Evolutionary conservation across 2,329 filamentous ascomycete species (phyloP), one percentile per base, ranked within the genome.

Genomic region (Epichloe baconii): DNA sequence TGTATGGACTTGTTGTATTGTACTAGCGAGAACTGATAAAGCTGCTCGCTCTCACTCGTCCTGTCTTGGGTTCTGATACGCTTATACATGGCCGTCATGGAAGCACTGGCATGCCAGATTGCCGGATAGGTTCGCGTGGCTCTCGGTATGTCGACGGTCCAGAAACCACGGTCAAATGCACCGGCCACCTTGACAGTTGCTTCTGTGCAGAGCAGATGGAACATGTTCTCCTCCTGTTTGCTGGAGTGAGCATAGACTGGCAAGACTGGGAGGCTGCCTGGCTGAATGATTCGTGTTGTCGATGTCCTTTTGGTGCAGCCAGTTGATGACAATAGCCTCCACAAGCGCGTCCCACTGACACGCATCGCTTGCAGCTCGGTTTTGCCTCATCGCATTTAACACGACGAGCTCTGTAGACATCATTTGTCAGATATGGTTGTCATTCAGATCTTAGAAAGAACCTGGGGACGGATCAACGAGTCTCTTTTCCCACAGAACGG

Each of bases 21-120:
- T 19, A 37, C 36, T 12, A 56, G 43, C 2, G 53, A 54, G 47
- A 54, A 56, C 3, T 44, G 45, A 38, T 53, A 52, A 3, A 52
- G 49, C 19, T 49, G 23, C 21, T 47, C 50, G 62, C 58, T 62
- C 64, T 63, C 58, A 53, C 57, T 48, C 56, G 45, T 38, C 54
- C 26, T 12, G 11, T 45, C 35, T 50, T 55, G 54, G 34, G 54
- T 52, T 58, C 60, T 48, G 54, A 63, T 60, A 44, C 64, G 38
- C 37, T 50, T 51, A 31, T 49, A 48, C 44, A 50, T 45, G 31
- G 43, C 49, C 14, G 50, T 35, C 7, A 53, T 42, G 7, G 51
- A 48, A 14, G 47, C 42, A 17, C 50, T 47, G 15, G 47, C 50
- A 15, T 54, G 53, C 53, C 51, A 53, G 8, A 54, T 50, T 6